phyloP scores from a whole-genome alignment of 1,284 basidiomycete species.

The Thelephora terrestris region DNA sequence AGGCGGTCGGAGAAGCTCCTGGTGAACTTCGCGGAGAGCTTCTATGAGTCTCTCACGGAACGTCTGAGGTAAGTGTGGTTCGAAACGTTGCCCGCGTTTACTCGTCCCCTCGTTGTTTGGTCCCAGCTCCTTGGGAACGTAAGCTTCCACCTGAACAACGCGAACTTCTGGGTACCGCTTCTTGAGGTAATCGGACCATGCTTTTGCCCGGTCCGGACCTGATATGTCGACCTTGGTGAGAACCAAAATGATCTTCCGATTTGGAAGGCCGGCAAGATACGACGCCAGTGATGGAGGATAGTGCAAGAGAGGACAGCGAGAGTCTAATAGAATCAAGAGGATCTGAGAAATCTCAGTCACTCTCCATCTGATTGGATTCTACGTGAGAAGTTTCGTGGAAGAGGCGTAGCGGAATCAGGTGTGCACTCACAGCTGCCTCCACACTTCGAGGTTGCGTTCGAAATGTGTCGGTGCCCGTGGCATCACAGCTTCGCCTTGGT shows the following conservation, averaged over 20 bases:
- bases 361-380: conserved; percentile 55
- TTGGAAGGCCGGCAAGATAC: conserved; percentile 29
- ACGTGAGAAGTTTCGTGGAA: conserved; percentile 1
- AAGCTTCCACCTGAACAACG: conserved; percentile 70
- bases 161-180: conserved; percentile 41
- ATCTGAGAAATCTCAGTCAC: conserved; percentile 82
- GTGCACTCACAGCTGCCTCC: conserved; percentile 72
- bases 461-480: conserved; percentile 66
- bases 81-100: conserved; percentile 32
- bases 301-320: conserved; percentile 72
- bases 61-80: conserved; percentile 55
- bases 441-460: conserved; percentile 86
- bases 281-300: conserved; percentile 46
- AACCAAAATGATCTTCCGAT: conserved; percentile 62
- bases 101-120: conserved; percentile 8
- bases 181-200: conserved; percentile 63
- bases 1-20: conserved; percentile 62
- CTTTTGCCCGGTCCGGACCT: conserved; percentile 31
- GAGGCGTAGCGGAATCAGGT: background rate
- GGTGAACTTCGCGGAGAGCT: conserved; percentile 60
- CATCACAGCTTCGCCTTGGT: conserved; percentile 25
- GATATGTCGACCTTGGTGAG: conserved; percentile 74
- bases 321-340: conserved; percentile 77
- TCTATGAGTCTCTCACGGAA: conserved; percentile 55
- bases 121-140: conserved; percentile 37